Percentiles rank a stretch among this genome's conserved stretches.
Evolutionary conservation across 2,329 filamentous ascomycete genomes (phyloP).

Genomic region (Sporothrix brasiliensis): DNA sequence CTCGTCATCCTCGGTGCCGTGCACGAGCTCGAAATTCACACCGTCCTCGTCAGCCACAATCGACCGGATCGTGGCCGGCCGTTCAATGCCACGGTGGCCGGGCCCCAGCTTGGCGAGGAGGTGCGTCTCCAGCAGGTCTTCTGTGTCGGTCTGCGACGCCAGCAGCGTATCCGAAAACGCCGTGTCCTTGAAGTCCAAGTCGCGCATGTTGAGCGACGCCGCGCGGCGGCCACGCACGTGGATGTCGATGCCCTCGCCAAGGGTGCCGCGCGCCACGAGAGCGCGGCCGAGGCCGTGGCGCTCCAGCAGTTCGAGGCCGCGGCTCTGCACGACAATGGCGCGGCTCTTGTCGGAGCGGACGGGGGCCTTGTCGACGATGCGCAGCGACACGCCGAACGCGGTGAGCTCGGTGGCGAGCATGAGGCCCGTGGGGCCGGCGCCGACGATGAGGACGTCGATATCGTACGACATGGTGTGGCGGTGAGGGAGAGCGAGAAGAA

Average conservation of each 20-base stretch:
- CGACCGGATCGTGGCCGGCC: slow-evolving; percentile 34
- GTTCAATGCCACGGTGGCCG: slow-evolving; percentile 46
- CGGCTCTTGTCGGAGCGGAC: slow-evolving; percentile 46
- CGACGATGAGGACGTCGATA: slow-evolving; percentile 48
- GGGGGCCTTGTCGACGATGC: slow-evolving; percentile 45
- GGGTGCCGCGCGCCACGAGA: slow-evolving; percentile 45
- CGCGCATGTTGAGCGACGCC: slow-evolving; percentile 41
- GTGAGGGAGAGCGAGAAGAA: background rate
- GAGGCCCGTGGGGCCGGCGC: slow-evolving; percentile 51
- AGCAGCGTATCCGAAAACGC: slow-evolving; percentile 37
- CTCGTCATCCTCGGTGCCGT: slow-evolving; percentile 29
- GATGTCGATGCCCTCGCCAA: slow-evolving; percentile 45
- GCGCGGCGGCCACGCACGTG: slow-evolving; percentile 44
- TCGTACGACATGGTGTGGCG: slow-evolving; percentile 11
- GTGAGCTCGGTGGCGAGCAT: slow-evolving; percentile 48
- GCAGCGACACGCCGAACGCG: slow-evolving; percentile 41
- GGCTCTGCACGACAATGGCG: slow-evolving; percentile 52
- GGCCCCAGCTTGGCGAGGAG: slow-evolving; percentile 38
- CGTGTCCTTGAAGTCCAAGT: slow-evolving; percentile 32
- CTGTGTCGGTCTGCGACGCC: slow-evolving; percentile 39
- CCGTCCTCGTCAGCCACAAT: slow-evolving; percentile 35
- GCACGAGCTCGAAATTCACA: slow-evolving; percentile 36
- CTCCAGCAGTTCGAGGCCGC: slow-evolving; percentile 54
- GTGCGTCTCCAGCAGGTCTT: slow-evolving; percentile 45
- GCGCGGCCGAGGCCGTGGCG: slow-evolving; percentile 47